phyloP scores from a whole-genome alignment of 108 stramenopile species.

The Pseudonitzschia pungens region DNA sequence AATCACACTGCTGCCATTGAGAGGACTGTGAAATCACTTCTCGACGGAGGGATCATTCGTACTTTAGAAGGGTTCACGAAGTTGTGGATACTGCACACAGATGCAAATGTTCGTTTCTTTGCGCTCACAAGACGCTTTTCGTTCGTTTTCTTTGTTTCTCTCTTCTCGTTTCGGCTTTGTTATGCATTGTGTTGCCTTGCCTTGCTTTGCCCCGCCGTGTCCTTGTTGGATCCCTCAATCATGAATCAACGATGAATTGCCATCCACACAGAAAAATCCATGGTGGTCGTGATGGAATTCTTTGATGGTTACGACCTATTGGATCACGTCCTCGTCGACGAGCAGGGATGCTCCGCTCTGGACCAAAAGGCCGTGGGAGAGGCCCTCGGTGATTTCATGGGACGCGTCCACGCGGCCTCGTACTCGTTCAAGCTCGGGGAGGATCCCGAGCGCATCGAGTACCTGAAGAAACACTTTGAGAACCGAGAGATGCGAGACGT shows the following conservation, averaged over 20 bases:
- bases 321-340: slow-evolving; percentile 67
- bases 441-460: slow-evolving; percentile 38
- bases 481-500: slow-evolving; percentile 78
- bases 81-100: too few species aligned
- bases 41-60: too few species aligned
- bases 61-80: too few species aligned
- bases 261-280: slow-evolving; percentile 25
- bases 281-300: slow-evolving; percentile 87
- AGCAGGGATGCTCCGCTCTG: neutral
- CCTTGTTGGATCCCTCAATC: neutral
- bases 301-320: slow-evolving; percentile 62
- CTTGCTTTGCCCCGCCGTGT: neutral
- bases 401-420: slow-evolving; percentile 66
- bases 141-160: neutral
- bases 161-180: neutral
- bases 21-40: too few species aligned
- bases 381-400: slow-evolving; percentile 77
- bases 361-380: slow-evolving; percentile 44
- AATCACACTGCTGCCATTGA: too few species aligned
- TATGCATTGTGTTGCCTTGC: neutral
- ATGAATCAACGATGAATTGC: neutral
- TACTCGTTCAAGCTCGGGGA: slow-evolving; percentile 44
- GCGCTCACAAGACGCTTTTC: neutral
- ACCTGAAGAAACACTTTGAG: slow-evolving; percentile 58
- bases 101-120: neutral